Evolutionary conservation across 2,329 filamentous ascomycete genomes (phyloP), one percentile per base, ranked within the genome.

Genomic region (Talaromyces sp.): DNA sequence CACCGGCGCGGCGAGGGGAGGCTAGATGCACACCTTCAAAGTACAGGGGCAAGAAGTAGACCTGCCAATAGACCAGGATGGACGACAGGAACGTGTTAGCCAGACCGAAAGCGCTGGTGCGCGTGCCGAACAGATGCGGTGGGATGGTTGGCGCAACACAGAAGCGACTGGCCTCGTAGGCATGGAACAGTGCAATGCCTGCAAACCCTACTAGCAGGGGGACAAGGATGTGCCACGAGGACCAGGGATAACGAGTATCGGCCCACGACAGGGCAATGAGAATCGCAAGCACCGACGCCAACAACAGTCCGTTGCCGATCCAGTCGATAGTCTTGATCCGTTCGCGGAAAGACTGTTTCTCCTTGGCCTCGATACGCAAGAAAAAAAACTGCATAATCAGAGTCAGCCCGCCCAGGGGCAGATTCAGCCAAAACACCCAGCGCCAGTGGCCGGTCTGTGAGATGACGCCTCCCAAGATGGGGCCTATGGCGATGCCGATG

Each of bases 401-500:
- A 13, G 66, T 62, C 11, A 64, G 60, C 2, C 65, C 69, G 0
- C 66, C 33, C 17, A 73, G 62, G 1, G 72, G 72, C 0, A 74
- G 64, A 49, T 70, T 71, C 49, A 73, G 64, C 61, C 69, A 73
- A 60, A 73, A 73, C 1, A 71, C 66, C 72, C 72, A 75, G 39
- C 72, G 61, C 72, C 72, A 72, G 22, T 64, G 63, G 44, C 60
- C 49, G 30, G 67, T 62, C 19, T 71, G 63, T 4, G 66, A 66
- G 58, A 71, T 57, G 1, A 61, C 62, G 10, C 70, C 77, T 1
- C 69, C 72, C 9, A 75, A 63, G 15, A 85, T 65, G 1, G 82
- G 82, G 0, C 82, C 84, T 0, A 74, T 60, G 0, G 78, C 74
- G n/a, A 81, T 67, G 1, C 80, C 81, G 10, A 84, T 33, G 2